A percentile compares a stretch with the other conserved stretches of the same genome.
Conservation (phyloP, 495 filamentous ascomycete genomes). For the Bacidia gigantensis region DNA sequence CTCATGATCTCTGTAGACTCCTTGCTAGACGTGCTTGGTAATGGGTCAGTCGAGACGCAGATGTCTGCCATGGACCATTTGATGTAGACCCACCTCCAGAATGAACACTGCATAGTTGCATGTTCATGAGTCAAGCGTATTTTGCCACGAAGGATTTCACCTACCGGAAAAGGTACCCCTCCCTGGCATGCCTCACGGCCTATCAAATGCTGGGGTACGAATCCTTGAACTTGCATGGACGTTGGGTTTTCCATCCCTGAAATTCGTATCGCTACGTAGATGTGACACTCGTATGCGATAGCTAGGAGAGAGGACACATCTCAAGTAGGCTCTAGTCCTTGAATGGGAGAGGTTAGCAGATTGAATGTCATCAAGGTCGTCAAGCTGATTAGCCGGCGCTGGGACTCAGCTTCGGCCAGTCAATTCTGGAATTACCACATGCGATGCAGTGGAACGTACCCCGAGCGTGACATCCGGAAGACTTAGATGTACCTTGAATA, state of each 20-base stretch:
- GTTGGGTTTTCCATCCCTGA: constrained; percentile 10
- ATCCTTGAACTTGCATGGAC: background rate
- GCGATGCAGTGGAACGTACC: background rate
- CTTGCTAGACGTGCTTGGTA: constrained; percentile 55
- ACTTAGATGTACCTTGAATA: constrained; percentile 7
- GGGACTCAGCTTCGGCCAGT: constrained; percentile 13
- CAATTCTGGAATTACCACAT: constrained; percentile 17
- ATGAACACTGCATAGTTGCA: constrained; percentile 52
- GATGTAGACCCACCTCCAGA: constrained; percentile 35
- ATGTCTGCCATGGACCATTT: constrained; percentile 29
- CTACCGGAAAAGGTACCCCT: constrained; percentile 80
- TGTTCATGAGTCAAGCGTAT: constrained; percentile 10
- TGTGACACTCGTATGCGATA: background rate
- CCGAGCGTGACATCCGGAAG: constrained; percentile 13
- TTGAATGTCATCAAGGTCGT: constrained; percentile 79
- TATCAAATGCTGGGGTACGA: constrained; percentile 20
- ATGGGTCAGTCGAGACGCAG: constrained; percentile 65
- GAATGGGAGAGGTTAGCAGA: constrained; percentile 81
- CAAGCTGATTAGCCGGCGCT: constrained; percentile 44
- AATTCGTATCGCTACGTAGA: constrained; percentile 24
- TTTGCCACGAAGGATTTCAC: constrained; percentile 8
- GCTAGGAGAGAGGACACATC: constrained; percentile 36
- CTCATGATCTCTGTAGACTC: constrained; percentile 14
- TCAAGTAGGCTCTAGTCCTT: constrained; percentile 77
- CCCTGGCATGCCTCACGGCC: constrained; percentile 47